Evolutionary conservation across 129 eudicot genomes (phyloP), one percentile per base, ranked within the genome.

Genomic region (Chrysanthemum makinoi): DNA sequence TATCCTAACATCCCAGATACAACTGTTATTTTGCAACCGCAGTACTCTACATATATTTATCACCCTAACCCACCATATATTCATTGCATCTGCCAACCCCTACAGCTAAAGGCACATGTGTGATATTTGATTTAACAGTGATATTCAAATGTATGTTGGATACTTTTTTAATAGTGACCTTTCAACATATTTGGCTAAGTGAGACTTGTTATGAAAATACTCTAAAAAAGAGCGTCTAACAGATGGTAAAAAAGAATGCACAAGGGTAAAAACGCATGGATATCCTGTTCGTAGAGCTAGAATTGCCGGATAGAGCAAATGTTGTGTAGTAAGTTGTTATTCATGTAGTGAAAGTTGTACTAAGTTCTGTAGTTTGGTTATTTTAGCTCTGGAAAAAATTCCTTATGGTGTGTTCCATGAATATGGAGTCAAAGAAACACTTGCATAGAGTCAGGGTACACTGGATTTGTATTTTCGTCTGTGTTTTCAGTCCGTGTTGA

Each of bases 51-150:
- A 20, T 74, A 35, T 71, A 65, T 51, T 74, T 35, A 74, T 52
- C 17, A 74, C 65, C 19, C 53, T 13, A 62, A 50, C 69, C 70
- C 70, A 73, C 62, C 70, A 50, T 63, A 56, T 73, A 73, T 52
- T 73, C 39, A 51, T 17, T 62, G 51, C 77, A 61, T 62, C 77
- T 47, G 39, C 66, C 66, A 58, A 58, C 63, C 35, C 35, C 26
- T 18, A 26, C 35, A 58, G 15, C 63, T 13, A 20, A 5, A 39
- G 46, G 46, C 46, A 39, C 46, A 39, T 39, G 46, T 6, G 46
- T 39, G 46, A 39, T 39, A 39, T 6, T 28, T 7, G 24, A 54
- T 54, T 54, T 17, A 6, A 16, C 24, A n/a, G 24, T 54, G 15
- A 16, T 39, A 39, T 39, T 20, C 60, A 54, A 54, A n/a, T 54